Percentiles rank a stretch among this genome's conserved stretches.
phyloP scores from a whole-genome alignment of 2,329 filamentous ascomycete genomes.

The Tolypocladium album region DNA sequence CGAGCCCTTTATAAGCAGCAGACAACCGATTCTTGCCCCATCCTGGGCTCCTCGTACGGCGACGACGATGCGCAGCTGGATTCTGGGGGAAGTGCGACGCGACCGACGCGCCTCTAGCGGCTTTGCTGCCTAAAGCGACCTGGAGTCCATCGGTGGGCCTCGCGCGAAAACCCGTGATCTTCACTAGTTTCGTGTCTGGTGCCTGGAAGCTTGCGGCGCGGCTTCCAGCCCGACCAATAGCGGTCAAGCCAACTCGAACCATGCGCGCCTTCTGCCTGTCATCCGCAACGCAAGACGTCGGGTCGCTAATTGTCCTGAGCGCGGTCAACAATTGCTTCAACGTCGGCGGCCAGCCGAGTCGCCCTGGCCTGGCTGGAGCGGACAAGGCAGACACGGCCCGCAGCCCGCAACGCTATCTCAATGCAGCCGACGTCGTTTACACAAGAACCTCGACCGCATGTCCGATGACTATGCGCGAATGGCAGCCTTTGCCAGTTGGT shows the following conservation, averaged over 20 bases:
- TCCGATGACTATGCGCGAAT: not conserved
- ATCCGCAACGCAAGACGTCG: too few relatives aligned
- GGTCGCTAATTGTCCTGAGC: too few relatives aligned
- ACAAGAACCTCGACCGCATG: not conserved
- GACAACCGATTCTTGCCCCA: not conserved
- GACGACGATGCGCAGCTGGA: not conserved
- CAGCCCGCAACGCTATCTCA: not conserved
- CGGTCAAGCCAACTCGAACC: not conserved
- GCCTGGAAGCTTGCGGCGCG: not conserved
- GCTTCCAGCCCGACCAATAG: not conserved
- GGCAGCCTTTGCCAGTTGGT: not conserved
- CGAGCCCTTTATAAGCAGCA: not conserved
- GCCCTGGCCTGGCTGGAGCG: not conserved
- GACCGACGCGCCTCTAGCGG: slow-evolving; percentile 2
- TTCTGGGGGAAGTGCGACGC: not conserved
- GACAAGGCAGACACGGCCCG: not conserved
- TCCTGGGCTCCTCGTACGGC: not conserved
- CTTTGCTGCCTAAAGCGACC: slow-evolving; percentile 6
- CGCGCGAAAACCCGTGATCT: slow-evolving; percentile 4
- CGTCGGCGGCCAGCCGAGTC: not conserved
- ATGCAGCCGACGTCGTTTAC: not conserved
- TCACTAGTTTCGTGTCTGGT: not conserved
- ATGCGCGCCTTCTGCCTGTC: slow-evolving; percentile 1
- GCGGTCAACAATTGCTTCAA: not conserved
- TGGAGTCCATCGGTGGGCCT: not conserved